These are phyloP conservation scores for Angomonas deanei DNA, from an alignment of 208 protist species.

Conservation along the genomic window DNA sequence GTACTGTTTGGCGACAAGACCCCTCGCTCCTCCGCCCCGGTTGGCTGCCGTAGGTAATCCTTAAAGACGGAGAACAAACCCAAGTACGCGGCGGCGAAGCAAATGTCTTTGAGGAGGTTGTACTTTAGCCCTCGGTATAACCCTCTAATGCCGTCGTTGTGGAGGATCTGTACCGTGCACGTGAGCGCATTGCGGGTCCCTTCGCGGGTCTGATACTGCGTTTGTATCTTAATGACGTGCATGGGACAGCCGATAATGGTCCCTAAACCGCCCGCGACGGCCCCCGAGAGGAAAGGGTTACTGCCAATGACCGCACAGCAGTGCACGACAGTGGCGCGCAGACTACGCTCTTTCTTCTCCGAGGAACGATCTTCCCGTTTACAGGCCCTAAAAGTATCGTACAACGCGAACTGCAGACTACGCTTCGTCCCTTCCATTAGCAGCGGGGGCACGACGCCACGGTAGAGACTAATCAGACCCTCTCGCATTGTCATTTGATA, in stretches of 20 bases:
- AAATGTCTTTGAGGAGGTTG: constrained; percentile 68
- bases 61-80: constrained; percentile 51
- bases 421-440: constrained; percentile 79
- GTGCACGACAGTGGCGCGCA: constrained; percentile 3
- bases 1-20: constrained; percentile 3
- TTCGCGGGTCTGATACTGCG: constrained; percentile 52
- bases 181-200: constrained; percentile 72
- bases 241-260: constrained; percentile 84
- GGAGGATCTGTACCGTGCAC: constrained; percentile 49
- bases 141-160: constrained; percentile 47
- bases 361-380: not conserved
- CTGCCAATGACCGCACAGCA: constrained; percentile 18
- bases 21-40: not conserved
- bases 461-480: constrained; percentile 71
- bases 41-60: not conserved
- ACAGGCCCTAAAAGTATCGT: constrained; percentile 46
- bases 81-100: constrained; percentile 72
- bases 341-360: not conserved
- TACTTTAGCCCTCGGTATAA: constrained; percentile 78
- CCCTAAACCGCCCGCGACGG: constrained; percentile 69
- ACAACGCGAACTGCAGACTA: constrained; percentile 81
- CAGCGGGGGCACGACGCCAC: constrained; percentile 68
- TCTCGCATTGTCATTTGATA: constrained; percentile 48
- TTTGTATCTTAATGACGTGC: constrained; percentile 88
- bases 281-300: constrained; percentile 61